Percentiles rank a stretch among this genome's conserved stretches.
phyloP scores from a whole-genome alignment of 352 stramenopile species.

The Globisporangium radiosum region DNA sequence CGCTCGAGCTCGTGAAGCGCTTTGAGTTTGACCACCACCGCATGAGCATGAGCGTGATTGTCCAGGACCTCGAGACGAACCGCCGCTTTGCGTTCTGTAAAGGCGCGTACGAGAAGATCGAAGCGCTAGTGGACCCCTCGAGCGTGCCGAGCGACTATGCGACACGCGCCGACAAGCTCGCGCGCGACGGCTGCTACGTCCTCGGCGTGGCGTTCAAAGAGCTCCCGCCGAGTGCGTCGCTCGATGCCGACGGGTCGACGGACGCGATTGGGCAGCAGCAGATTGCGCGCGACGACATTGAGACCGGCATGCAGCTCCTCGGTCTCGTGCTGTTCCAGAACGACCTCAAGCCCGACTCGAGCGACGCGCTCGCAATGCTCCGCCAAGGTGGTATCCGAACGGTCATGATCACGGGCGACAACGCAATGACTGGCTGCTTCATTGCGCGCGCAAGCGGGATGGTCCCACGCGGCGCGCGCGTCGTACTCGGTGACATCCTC shows the following conservation, averaged over 20 bases:
- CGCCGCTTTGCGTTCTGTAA: slow-evolving; percentile 65
- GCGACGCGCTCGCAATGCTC: slow-evolving; percentile 53
- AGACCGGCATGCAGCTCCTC: slow-evolving; percentile 42
- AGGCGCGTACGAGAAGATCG: slow-evolving; percentile 70
- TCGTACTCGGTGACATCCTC: slow-evolving; percentile 37
- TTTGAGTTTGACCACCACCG: slow-evolving; percentile 84
- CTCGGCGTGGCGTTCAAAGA: slow-evolving; percentile 45
- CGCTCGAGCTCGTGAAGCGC: slow-evolving; percentile 60
- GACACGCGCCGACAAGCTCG: slow-evolving; percentile 19
- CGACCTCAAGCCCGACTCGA: slow-evolving; percentile 62
- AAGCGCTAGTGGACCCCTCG: slow-evolving; percentile 29
- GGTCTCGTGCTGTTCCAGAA: slow-evolving; percentile 85
- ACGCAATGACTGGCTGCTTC: slow-evolving; percentile 44
- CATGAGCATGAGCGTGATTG: slow-evolving; percentile 82
- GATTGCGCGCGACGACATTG: slow-evolving; percentile 41
- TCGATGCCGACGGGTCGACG: background rate
- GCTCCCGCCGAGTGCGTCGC: slow-evolving; percentile 2
- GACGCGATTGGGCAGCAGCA: background rate
- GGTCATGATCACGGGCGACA: slow-evolving; percentile 83
- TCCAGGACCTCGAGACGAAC: slow-evolving; percentile 30
- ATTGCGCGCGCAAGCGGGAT: slow-evolving; percentile 41
- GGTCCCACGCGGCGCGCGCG: slow-evolving; percentile 17
- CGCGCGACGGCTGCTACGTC: slow-evolving; percentile 72
- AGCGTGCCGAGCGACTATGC: slow-evolving; percentile 62
- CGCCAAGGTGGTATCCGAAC: slow-evolving; percentile 49